These are phyloP conservation scores for Sclerotinia trifoliorum DNA, from an alignment of 2,329 filamentous ascomycete species.

Conservation along the genomic window DNA sequence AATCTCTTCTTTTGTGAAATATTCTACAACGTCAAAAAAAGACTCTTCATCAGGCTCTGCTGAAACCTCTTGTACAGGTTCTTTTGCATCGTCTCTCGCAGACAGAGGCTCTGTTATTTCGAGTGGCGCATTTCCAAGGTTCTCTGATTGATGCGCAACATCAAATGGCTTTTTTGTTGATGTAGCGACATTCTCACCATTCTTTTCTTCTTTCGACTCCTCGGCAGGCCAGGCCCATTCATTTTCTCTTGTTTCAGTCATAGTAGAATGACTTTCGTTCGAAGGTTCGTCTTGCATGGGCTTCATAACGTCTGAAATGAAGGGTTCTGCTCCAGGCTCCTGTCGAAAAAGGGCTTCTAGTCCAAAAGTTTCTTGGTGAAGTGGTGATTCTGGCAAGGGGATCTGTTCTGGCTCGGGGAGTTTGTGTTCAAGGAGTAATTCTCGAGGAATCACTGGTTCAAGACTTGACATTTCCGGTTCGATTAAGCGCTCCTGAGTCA, in stretches of 20 bases:
- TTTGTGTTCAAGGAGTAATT: neutral
- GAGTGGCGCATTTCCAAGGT: neutral
- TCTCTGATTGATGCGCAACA: neutral
- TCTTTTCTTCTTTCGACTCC: neutral
- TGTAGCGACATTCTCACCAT: neutral
- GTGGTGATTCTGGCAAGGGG: conserved; percentile 1
- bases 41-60: neutral
- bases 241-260: neutral
- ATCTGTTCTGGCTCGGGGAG: neutral
- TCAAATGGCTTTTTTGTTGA: neutral
- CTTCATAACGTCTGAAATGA: neutral
- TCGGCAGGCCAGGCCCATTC: neutral
- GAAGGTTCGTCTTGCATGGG: neutral
- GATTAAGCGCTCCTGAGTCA: neutral
- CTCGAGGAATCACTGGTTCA: neutral
- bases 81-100: neutral
- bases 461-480: neutral
- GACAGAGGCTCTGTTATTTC: neutral
- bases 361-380: neutral
- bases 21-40: conserved; percentile 7
- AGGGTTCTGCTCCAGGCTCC: neutral
- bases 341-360: neutral
- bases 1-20: neutral
- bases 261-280: neutral
- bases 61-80: neutral